phyloP scores from a whole-genome alignment of 2,329 filamentous ascomycete genomes.

The Clarireedia sp. region DNA sequence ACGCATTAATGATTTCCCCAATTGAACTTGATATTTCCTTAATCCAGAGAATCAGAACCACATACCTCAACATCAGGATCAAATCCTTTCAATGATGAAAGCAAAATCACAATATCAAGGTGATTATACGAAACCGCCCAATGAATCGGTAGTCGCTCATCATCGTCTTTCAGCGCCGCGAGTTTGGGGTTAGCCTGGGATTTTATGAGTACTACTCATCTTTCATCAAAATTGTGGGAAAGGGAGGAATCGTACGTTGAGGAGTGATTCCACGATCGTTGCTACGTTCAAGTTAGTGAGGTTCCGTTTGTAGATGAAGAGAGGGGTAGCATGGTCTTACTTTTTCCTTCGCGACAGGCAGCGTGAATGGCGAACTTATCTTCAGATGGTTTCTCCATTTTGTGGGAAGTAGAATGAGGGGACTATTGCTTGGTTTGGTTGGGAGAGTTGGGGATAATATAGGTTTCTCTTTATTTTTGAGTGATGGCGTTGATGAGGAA shows the following conservation, averaged over 20 bases:
- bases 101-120: conserved; percentile 62
- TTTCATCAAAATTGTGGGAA: not conserved
- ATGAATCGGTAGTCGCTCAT: conserved; percentile 84
- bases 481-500: conserved; percentile 5
- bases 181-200: conserved; percentile 70
- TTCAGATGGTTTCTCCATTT: conserved; percentile 20
- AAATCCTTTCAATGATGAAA: conserved; percentile 65
- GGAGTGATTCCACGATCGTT: conserved; percentile 62
- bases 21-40: not conserved
- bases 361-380: conserved; percentile 79
- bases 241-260: conserved; percentile 45
- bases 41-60: not conserved
- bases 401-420: not conserved
- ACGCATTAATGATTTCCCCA: not conserved
- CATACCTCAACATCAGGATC: conserved; percentile 72
- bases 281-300: conserved; percentile 40
- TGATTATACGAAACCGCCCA: conserved; percentile 88
- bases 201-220: conserved; percentile 6
- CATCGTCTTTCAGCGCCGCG: conserved; percentile 64
- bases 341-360: conserved; percentile 74
- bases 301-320: conserved; percentile 4
- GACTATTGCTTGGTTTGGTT: not conserved
- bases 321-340: conserved; percentile 41
- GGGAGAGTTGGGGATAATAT: too few relatives aligned
- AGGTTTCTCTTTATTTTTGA: not conserved